These are phyloP conservation scores for Yarrowia alimentaria DNA, from an alignment of 805 yeast species.

Conservation along the genomic window DNA sequence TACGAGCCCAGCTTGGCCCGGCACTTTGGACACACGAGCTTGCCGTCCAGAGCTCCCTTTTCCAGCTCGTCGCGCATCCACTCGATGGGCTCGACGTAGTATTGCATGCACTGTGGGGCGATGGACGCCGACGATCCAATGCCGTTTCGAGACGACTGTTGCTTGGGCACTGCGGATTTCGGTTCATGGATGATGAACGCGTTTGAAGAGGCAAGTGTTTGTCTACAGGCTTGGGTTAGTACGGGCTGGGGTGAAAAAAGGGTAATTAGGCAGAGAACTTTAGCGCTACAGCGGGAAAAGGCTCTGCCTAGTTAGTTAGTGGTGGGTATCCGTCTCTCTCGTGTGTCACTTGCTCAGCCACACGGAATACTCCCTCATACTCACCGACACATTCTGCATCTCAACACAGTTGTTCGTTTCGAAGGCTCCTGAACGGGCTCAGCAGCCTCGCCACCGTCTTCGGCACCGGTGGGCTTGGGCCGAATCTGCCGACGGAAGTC, in stretches of 20 bases:
- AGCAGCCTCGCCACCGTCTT: not conserved
- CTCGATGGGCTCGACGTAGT: conserved; percentile 78
- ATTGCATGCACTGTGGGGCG: conserved; percentile 65
- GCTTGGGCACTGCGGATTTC: conserved; percentile 43
- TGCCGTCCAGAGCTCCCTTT: conserved; percentile 79
- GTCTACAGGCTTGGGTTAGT: conserved; percentile 23
- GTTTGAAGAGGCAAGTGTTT: conserved; percentile 57
- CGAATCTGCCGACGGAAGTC: conserved; percentile 19
- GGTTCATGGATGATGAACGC: conserved; percentile 64
- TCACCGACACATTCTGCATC: conserved; percentile 29
- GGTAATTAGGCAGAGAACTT: not conserved
- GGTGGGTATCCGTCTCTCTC: no score
- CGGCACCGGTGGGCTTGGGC: conserved; percentile 9
- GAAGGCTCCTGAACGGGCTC: not conserved
- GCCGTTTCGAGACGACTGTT: conserved; percentile 30
- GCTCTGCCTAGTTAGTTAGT: no score
- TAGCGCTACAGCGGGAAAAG: no score
- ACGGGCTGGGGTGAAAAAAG: not conserved
- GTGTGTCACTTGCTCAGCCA: no score
- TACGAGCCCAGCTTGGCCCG: conserved; percentile 83
- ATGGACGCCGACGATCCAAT: conserved; percentile 32
- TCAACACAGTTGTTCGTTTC: conserved; percentile 5
- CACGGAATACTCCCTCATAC: conserved; percentile 5
- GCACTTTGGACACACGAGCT: conserved; percentile 82
- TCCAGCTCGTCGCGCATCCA: conserved; percentile 89